A percentile compares a stretch with the other conserved stretches of the same genome.
These are phyloP conservation scores for Oligophagozyma castellii DNA, from an alignment of 1,139 yeast genomes.

Conservation along the genomic window DNA sequence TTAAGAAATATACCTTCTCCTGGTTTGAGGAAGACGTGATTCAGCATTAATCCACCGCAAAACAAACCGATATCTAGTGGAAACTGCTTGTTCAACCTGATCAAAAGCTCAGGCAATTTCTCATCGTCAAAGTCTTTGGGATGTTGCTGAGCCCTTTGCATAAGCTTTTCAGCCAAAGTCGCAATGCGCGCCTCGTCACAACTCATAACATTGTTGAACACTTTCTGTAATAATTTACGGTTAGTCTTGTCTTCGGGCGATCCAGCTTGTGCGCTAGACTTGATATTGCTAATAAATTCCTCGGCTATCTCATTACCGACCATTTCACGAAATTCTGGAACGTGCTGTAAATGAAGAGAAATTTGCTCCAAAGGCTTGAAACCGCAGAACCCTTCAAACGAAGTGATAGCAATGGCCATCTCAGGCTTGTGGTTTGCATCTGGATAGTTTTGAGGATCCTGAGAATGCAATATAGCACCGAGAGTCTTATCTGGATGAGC, in stretches of 20 bases:
- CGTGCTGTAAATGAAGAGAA: constrained; percentile 45
- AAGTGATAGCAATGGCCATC: constrained; percentile 95
- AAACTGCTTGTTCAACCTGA: constrained; percentile 71
- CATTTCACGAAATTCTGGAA: constrained; percentile 63
- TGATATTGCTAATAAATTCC: constrained; percentile 38
- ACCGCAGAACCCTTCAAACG: constrained; percentile 95
- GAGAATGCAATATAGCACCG: constrained; percentile 59
- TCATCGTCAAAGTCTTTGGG: constrained; percentile 34
- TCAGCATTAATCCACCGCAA: constrained; percentile 86
- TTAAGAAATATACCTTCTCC: constrained; percentile 96
- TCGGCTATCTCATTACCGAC: constrained; percentile 49
- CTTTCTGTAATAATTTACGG: constrained; percentile 52
- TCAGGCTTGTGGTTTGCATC: constrained; percentile 98
- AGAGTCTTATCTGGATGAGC: constrained; percentile 93
- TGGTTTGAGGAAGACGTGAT: constrained; percentile 68
- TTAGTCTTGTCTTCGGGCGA: constrained; percentile 37
- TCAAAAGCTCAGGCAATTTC: constrained; percentile 55
- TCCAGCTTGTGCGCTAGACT: constrained; percentile 32
- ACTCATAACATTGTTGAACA: constrained; percentile 76
- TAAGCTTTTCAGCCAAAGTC: constrained; percentile 44
- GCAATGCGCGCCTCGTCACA: constrained; percentile 44
- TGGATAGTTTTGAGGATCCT: constrained; percentile 89
- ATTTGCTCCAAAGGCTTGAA: constrained; percentile 81
- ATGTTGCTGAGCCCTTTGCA: constrained; percentile 40
- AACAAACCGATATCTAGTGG: constrained; percentile 90